Evolutionary conservation across 2,329 filamentous ascomycete genomes (phyloP), one percentile per base, ranked within the genome.

Genomic region (Helicocarpus griseus): DNA sequence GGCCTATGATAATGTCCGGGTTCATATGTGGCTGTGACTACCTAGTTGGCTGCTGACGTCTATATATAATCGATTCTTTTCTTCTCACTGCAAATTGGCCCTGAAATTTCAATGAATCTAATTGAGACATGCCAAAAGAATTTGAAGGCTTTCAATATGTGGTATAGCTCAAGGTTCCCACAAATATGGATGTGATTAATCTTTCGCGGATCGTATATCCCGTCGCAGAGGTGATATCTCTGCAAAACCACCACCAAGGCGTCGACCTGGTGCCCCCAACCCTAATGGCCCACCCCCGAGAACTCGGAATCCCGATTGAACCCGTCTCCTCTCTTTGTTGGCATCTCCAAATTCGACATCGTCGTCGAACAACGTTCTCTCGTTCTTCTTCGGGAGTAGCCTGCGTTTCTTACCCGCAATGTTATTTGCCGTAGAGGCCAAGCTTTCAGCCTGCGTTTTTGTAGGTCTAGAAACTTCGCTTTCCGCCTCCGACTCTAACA

Each of bases 361-460:
- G 63, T 70, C 83, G 53, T 86, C 83, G 59, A 91, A 88, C 5
- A 93, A 64, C 2, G 81, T 86, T 58, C 72, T 76, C 56, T 81
- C 80, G 45, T 78, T 80, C 21, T 77, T 75, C 21, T 69, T 72
- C 3, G 83, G 81, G 1, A 87, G 73, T 4, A 88, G 70, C 68
- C 88, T 90, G 56, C 85, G 80, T 73, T 85, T 89, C 75, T 85
- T 88, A 64, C 80, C 83, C 56, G 62, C 74, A 55, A 64, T 62
- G 19, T 68, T 71, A 6, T 63, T 63, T 51, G 67, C 57, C 22
- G 35, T 39, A 11, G 57, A 58, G 13, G 58, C 55, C 8, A 52
- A 43, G n/a, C 51, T 38, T n/a, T 55, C 41, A 40, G 55, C 13
- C 13, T 44, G 28, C n/a, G 62, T 11, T 65, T 55, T 53, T 35